Evolutionary conservation across 2,329 filamentous ascomycete genomes (phyloP).

Genomic region (Hypoxylon sp.): DNA sequence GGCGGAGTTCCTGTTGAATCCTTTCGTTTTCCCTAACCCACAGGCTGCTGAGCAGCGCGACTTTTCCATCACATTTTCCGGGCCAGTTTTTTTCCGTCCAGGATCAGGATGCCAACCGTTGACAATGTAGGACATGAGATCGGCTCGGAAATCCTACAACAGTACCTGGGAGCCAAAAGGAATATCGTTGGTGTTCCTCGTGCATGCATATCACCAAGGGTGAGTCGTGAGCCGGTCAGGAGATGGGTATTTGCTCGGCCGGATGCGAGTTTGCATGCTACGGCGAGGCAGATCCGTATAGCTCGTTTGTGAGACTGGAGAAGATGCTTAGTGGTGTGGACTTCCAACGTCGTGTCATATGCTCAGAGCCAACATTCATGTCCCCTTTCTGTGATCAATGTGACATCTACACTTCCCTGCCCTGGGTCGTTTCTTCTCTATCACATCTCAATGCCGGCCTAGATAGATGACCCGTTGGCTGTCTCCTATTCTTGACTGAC

Average conservation of each 20-base stretch:
- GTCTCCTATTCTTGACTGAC: background rate
- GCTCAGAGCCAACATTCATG: background rate
- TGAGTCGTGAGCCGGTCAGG: background rate
- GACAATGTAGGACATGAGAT: background rate
- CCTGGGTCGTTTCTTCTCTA: background rate
- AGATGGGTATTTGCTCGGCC: background rate
- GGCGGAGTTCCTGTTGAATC: conserved; percentile 2
- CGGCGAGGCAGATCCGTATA: background rate
- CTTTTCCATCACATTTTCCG: background rate
- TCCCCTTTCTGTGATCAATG: background rate
- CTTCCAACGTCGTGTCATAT: background rate
- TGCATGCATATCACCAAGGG: background rate
- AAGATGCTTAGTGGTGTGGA: background rate
- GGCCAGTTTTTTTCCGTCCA: background rate
- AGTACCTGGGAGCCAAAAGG: background rate
- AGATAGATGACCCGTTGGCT: background rate
- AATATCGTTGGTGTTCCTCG: background rate
- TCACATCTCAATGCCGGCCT: background rate
- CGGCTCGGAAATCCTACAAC: background rate
- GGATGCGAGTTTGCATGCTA: background rate
- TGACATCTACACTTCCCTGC: background rate
- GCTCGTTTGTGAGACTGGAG: background rate
- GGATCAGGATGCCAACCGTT: background rate
- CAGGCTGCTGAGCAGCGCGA: background rate
- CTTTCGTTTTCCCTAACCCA: conserved; percentile 3